Base-by-base conservation (phyloP, 108 stramenopile species). In the Skeletonema grethae region DNA sequence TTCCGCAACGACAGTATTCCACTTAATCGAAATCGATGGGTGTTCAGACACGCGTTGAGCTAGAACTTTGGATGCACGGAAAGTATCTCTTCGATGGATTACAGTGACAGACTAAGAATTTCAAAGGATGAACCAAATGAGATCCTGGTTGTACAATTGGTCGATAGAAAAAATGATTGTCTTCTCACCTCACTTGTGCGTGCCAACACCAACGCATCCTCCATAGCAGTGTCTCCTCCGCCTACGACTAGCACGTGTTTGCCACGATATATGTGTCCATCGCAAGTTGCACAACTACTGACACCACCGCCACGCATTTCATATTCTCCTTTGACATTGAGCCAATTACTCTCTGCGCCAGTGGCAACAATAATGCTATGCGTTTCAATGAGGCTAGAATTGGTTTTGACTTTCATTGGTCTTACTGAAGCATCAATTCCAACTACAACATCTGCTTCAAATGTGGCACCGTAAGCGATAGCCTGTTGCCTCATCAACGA, bases 151-250 rank as follows among this genome's bases (percentile, higher is more conserved):
- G 34, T 43, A 43, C 41, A 43, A 43, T n/a, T 3, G 3, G 41
- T 11, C 41, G 41, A 43, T 43, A n/a, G 0, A 43, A n/a, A 43
- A 10, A n/a, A 43, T 10, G 2, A 3, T n/a, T 28, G 25, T 28
- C 25, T 3, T 46, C 78, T 72, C 32, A 79, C 78, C 71, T 72
- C 63, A 62, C 77, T 84, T 12, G 92, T 96, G 22, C 94, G 72
- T 1, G 97, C 94, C 77, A 98, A 79, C 20, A 96, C 94, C 15
- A 98, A 79, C 0, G 97, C 97, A 85, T 97, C 97, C 78, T 97
- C 97, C 95, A 97, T 97, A 66, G 97, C 97, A 15, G 96, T 79
- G 79, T 98, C 97, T 56, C 97, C 97, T 13, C 97, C 97, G 18
- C 97, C 97, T 16, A 98, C 94, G 4, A 98, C 97, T 31, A 96